Evolutionary conservation across 371 early-diverging fungal species (phyloP).

Genomic region (Mucor velutinosus): DNA sequence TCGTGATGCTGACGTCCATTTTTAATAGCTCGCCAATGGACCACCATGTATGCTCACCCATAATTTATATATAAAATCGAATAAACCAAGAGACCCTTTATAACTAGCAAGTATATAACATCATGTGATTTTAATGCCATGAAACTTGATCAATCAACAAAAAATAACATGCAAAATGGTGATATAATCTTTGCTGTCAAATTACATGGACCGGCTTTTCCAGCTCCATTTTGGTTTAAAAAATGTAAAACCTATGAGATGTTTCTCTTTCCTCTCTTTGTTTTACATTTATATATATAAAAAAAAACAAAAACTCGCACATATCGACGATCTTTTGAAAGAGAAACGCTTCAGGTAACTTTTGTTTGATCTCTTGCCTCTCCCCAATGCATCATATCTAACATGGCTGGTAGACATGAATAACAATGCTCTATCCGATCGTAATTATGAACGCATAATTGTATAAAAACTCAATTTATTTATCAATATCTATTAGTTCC

Average conservation of each 20-base stretch:
- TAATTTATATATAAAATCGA: background rate
- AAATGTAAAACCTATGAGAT: background rate
- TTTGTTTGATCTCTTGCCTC: background rate
- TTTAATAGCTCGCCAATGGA: constrained; percentile 32
- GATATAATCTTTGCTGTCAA: background rate
- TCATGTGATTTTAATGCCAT: background rate
- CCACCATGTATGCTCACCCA: constrained; percentile 30
- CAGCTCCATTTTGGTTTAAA: background rate
- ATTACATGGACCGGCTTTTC: background rate
- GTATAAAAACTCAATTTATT: background rate
- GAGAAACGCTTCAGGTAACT: background rate
- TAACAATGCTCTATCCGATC: background rate
- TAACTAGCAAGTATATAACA: background rate
- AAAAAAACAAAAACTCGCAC: background rate
- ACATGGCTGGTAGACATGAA: background rate
- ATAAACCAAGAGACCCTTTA: background rate
- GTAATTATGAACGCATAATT: background rate
- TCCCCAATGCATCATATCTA: background rate
- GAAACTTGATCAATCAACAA: constrained; percentile 1
- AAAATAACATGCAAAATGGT: background rate
- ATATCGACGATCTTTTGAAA: background rate
- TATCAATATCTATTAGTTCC: background rate
- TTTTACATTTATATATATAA: background rate
- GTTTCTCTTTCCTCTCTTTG: background rate
- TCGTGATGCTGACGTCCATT: too few species aligned